Evolutionary conservation across 805 yeast genomes (phyloP), one percentile per base, ranked within the genome.

Genomic region (Myxozyma vanderwaltii): DNA sequence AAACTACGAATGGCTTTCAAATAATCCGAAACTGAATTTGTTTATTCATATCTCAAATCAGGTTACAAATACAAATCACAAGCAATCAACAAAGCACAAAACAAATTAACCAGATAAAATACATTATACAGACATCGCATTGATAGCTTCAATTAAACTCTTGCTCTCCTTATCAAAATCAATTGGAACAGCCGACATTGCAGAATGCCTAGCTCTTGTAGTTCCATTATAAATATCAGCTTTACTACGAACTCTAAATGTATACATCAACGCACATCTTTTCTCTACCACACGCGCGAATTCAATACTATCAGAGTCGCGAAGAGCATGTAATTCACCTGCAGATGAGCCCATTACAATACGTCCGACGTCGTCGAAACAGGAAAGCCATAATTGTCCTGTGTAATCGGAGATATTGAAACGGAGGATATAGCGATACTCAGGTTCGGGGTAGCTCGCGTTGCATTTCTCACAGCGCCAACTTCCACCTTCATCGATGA

Each of bases 401-500:
- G 95, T 81, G 66, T 79, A 78, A 73, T 94, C 99, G 69, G 85
- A 79, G n/a, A 91, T 81, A 2, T 89, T 82, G 47, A 84, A 72
- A n/a, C 86, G 85, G 67, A 92, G 73, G 54, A 91, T 84, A 67
- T 88, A 94, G 72, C 98, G 82, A 76, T 88, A 85, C 50, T 80
- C 76, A 19, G 98, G 97, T 48, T 78, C 80, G 1, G 81, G 78
- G 70, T 82, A 86, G 63, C 81, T 82, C 56, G 81, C 77, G 68
- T 89, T 86, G 80, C 98, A 91, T 72, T 86, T 87, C 72, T 91
- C 98, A 78, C 99, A 94, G 73, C 96, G 83, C 96, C 96, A 91
- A 17, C 85, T 78, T 13, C 87, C 52, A 33, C 65, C 89, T 56
- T 81, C 85, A 69, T 89, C 89, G 45, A 87, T 76, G 31, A 91